Percentiles rank a stretch among this genome's conserved stretches.
Evolutionary conservation across 108 stramenopile genomes (phyloP).

Genomic region (Phaeodactylum tricornutum): DNA sequence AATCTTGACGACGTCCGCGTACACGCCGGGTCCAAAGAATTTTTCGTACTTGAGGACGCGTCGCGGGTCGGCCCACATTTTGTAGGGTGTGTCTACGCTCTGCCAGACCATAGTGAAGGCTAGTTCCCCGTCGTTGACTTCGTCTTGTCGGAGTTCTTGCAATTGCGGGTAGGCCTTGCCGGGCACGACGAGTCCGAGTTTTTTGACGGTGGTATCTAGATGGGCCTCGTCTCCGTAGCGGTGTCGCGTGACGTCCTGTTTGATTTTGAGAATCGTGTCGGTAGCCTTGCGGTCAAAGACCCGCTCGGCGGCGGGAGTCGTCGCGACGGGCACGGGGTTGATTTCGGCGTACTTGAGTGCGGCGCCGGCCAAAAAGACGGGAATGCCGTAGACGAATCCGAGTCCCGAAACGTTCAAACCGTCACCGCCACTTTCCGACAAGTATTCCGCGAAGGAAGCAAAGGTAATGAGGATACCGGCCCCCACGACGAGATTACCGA

Average conservation of each 20-base stretch:
- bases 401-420: conserved; percentile 80
- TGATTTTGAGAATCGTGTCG: conserved; percentile 82
- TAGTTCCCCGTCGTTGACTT: conserved; percentile 52
- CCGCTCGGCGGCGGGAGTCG: conserved; percentile 34
- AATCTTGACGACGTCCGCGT: conserved; percentile 88
- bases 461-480: conserved; percentile 70
- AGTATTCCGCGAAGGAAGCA: conserved; percentile 85
- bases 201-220: conserved; percentile 94
- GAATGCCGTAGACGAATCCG: conserved; percentile 97
- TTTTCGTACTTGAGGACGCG: conserved; percentile 86
- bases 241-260: conserved; percentile 96
- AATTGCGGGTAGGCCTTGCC: conserved; percentile 92
- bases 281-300: conserved; percentile 84
- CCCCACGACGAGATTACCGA: conserved; percentile 84
- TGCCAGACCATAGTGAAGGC: conserved; percentile 94
- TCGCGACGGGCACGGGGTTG: conserved; percentile 79
- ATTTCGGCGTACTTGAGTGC: conserved; percentile 96
- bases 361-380: conserved; percentile 86
- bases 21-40: conserved; percentile 89
- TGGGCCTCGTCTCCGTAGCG: conserved; percentile 98
- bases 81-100: conserved; percentile 89
- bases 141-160: conserved; percentile 76
- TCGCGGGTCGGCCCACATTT: conserved; percentile 94
- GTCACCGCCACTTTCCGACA: conserved; percentile 67
- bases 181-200: conserved; percentile 89